phyloP scores from a whole-genome alignment of 345 rosid genomes.

The Populus deltoides region DNA sequence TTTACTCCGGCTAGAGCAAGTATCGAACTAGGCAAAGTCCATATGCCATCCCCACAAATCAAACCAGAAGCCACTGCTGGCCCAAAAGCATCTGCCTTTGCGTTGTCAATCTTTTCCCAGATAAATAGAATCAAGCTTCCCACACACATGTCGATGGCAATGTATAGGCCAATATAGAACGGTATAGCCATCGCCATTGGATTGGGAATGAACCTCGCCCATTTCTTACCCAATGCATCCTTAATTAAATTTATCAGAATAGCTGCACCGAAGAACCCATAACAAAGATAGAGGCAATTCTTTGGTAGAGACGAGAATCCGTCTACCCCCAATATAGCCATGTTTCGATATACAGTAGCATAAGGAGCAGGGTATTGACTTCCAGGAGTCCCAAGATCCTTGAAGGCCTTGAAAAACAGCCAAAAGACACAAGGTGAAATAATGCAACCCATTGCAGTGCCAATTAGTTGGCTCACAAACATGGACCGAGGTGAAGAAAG shows the following conservation, averaged over 20 bases:
- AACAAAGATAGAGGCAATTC: conserved; percentile 29
- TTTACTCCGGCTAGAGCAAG: conserved; percentile 36
- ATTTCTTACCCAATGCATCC: conserved; percentile 7
- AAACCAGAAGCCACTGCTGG: conserved; percentile 42
- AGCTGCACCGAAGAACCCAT: conserved; percentile 36
- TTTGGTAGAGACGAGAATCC: background rate
- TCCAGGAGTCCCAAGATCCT: background rate
- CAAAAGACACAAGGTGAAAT: conserved; percentile 24
- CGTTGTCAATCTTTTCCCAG: conserved; percentile 33
- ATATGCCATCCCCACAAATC: conserved; percentile 15
- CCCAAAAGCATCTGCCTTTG: conserved; percentile 23
- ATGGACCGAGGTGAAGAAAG: conserved; percentile 32
- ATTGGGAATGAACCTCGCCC: conserved; percentile 29
- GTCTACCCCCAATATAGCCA: background rate
- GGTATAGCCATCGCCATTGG: conserved; percentile 52
- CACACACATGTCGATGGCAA: conserved; percentile 46
- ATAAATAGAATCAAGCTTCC: conserved; percentile 35
- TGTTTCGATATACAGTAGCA: background rate
- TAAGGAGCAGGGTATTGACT: background rate
- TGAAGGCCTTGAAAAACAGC: conserved; percentile 33
- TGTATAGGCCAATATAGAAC: conserved; percentile 38
- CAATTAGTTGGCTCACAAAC: conserved; percentile 31
- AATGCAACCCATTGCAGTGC: conserved; percentile 35
- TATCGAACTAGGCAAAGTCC: conserved; percentile 5
- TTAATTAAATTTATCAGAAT: conserved; percentile 24